A percentile compares a stretch with the other conserved stretches of the same genome.
Evolutionary conservation across 75 land plant species (phyloP).

Genomic region (Adiantum capillusveneris): DNA sequence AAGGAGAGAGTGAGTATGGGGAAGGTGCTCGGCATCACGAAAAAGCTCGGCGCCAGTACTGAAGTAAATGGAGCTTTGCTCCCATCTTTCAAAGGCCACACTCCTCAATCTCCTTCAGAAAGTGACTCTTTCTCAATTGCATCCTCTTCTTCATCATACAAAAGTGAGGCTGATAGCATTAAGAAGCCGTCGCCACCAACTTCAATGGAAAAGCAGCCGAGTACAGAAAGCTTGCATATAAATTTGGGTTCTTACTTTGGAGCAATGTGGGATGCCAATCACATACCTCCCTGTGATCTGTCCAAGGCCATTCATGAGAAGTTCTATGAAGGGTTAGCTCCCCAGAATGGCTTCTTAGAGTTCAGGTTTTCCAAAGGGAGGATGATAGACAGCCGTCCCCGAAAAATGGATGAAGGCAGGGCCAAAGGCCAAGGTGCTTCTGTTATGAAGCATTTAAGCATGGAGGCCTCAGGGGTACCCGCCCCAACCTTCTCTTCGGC

Average conservation of each 20-base stretch:
- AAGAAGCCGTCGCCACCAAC: background rate
- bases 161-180: background rate
- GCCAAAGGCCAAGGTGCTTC: background rate
- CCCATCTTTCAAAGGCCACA: background rate
- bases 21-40: no score
- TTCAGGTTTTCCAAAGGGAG: background rate
- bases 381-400: background rate
- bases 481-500: no score
- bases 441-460: background rate
- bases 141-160: background rate
- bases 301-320: background rate
- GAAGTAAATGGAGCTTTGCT: no score
- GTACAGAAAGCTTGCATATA: background rate
- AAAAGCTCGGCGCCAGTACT: no score
- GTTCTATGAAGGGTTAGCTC: background rate
- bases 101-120: background rate
- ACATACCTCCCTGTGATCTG: no score
- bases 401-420: background rate
- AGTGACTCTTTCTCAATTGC: slow-evolving; percentile 2
- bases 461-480: no score
- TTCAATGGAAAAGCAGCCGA: background rate
- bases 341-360: background rate
- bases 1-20: no score
- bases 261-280: no score
- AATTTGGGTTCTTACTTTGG: no score